These are phyloP conservation scores for Colletotrichum sojae DNA, from an alignment of 2,329 filamentous ascomycete species.

Conservation along the genomic window DNA sequence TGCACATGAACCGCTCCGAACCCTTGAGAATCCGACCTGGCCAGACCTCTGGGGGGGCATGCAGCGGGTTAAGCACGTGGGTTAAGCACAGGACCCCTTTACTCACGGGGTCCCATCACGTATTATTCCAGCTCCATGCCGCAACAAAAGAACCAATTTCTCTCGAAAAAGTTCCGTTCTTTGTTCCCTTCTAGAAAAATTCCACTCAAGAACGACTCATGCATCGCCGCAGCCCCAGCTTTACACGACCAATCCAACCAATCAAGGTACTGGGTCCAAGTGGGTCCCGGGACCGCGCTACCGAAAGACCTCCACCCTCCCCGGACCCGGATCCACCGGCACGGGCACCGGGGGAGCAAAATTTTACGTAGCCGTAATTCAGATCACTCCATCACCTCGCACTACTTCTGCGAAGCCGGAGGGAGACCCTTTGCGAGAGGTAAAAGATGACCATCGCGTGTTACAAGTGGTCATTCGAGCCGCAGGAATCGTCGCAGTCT, in stretches of 20 bases:
- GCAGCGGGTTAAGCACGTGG: constrained; percentile 8
- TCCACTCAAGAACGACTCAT: constrained; percentile 30
- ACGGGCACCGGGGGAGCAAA: constrained; percentile 10
- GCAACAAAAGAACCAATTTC: no score
- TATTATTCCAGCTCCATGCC: no score
- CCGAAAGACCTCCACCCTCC: constrained; percentile 7
- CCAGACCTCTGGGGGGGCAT: background rate
- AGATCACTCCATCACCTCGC: constrained; percentile 7
- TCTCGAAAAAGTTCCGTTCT: no score
- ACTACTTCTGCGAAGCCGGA: constrained; percentile 28
- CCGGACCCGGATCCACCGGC: constrained; percentile 27
- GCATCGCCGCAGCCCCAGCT: constrained; percentile 11
- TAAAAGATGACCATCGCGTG: background rate
- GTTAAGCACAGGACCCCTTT: background rate
- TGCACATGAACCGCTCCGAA: background rate
- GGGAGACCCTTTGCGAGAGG: constrained; percentile 1
- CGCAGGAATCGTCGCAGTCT: background rate
- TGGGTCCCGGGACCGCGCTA: constrained; percentile 5
- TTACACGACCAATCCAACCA: no score
- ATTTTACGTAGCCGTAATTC: constrained; percentile 33
- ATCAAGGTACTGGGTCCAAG: background rate
- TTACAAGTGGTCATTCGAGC: background rate
- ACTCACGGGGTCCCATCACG: no score
- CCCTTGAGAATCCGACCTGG: constrained; percentile 5
- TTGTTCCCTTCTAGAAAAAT: background rate